A percentile compares a stretch with the other conserved stretches of the same genome.
Conservation (phyloP, 768 basidiomycete genomes). For the Tricholoma sp. region DNA sequence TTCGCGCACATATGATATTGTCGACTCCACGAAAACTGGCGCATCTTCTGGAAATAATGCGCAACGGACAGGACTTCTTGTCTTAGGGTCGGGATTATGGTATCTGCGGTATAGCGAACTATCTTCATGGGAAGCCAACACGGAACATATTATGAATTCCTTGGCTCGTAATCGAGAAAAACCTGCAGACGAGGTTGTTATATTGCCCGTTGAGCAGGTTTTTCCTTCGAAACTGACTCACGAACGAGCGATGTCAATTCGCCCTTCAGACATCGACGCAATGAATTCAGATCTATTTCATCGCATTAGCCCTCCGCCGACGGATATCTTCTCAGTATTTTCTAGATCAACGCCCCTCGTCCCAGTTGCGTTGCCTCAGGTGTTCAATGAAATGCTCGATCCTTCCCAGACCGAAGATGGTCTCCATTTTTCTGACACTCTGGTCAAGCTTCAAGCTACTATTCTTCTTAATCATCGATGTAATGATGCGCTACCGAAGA, state of each 20-base stretch:
- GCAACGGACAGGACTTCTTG: constrained; percentile 55
- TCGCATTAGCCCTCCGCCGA: constrained; percentile 42
- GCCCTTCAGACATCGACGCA: constrained; percentile 74
- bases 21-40: constrained; percentile 19
- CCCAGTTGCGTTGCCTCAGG: constrained; percentile 60
- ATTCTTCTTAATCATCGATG: constrained; percentile 78
- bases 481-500: constrained; percentile 63
- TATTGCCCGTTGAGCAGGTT: constrained; percentile 75
- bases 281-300: constrained; percentile 87
- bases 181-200: constrained; percentile 67
- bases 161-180: constrained; percentile 31
- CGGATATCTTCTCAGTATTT: constrained; percentile 22
- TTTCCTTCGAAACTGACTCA: constrained; percentile 59
- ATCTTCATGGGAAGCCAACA: constrained; percentile 70
- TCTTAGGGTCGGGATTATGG: constrained; percentile 87
- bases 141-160: constrained; percentile 57
- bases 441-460: constrained; percentile 67
- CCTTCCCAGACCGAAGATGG: constrained; percentile 78
- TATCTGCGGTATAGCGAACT: constrained; percentile 84
- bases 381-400: constrained; percentile 78
- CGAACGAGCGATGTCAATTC: constrained; percentile 65
- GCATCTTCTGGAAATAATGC: background rate
- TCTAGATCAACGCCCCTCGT: constrained; percentile 14
- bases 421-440: constrained; percentile 65
- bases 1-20: constrained; percentile 44